Evolutionary conservation across 192 early-diverging fungal genomes (phyloP).

Genomic region (Lobosporangium transversale): DNA sequence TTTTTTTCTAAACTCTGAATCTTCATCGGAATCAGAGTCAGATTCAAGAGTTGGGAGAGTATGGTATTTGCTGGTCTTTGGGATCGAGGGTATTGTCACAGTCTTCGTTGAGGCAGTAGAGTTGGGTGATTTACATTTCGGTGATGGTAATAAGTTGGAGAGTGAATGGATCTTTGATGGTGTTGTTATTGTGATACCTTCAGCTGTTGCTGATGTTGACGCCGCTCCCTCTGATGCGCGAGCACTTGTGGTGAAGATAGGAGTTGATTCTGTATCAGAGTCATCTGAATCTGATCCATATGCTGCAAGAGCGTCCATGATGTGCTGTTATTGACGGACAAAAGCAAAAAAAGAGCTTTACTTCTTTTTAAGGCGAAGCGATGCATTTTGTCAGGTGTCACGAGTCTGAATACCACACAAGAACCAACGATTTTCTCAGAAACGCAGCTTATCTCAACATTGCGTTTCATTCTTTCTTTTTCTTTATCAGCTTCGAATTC

Average conservation of each 20-base stretch:
- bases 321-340: background rate
- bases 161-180: conserved; percentile 25
- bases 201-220: background rate
- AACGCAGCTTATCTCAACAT: no score
- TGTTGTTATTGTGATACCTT: no score
- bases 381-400: background rate
- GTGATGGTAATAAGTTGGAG: conserved; percentile 31
- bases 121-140: background rate
- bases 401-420: no score
- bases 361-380: background rate
- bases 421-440: no score
- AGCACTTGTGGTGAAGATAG: background rate
- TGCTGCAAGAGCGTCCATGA: conserved; percentile 41
- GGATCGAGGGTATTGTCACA: background rate
- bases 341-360: background rate
- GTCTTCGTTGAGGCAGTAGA: background rate
- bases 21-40: conserved; percentile 44
- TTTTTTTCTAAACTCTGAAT: conserved; percentile 47
- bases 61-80: conserved; percentile 38
- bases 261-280: conserved; percentile 27
- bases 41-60: conserved; percentile 35
- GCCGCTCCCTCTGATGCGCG: background rate
- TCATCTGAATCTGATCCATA: conserved; percentile 48
- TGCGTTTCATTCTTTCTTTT: background rate
- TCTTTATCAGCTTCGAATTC: background rate